Base-by-base conservation (phyloP, 495 filamentous ascomycete species). In the Hyaloscypha hepaticicola region DNA sequence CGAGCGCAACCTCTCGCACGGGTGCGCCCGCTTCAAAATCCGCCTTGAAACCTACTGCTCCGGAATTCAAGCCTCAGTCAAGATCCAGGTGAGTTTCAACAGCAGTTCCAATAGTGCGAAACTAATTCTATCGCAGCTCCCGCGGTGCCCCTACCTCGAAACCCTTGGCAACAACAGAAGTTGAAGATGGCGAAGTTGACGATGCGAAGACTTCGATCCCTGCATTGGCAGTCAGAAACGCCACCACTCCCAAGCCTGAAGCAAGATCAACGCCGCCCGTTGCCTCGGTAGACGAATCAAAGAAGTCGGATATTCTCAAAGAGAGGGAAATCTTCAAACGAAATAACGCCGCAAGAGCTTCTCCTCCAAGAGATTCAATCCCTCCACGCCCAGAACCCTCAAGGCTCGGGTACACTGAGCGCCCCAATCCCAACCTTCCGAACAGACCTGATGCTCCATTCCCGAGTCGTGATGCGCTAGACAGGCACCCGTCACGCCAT, bases 111-210 rank as follows among this genome's bases (percentile, higher is more conserved):
- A 14, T 16, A 3, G 38, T 16, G 4, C 19, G 38, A 14, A 29
- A 49, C 66, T 69, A 66, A 67, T 51, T 11, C 12, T 49, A 14
- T 50, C 5, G 60, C 67, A 68, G 66, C 52, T 64, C 63, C 19
- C 38, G 29, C 68, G 63, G 76, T 67, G 64, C 63, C n/a, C 75
- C 76, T 38, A 75, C 71, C 70, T 51, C 65, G 68, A 72, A 64
- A 65, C 69, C 22, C 76, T 14, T 25, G n/a, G 49, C 53, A 16
- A 78, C 75, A 53, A 63, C 72, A 11, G 90, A 93, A 70, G 88
- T 88, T 56, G 90, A 92, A 72, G 90, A 92, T 75, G 90, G 89
- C 26, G 90, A 93, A 69, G 89, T 92, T 33, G 87, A 90, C 69
- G 88, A 92, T 75, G 80, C 79, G 14, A 88, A 83, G 67, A 61